Conservation (phyloP, 192 early-diverging fungal species). For the Kickxella alabastrina region DNA sequence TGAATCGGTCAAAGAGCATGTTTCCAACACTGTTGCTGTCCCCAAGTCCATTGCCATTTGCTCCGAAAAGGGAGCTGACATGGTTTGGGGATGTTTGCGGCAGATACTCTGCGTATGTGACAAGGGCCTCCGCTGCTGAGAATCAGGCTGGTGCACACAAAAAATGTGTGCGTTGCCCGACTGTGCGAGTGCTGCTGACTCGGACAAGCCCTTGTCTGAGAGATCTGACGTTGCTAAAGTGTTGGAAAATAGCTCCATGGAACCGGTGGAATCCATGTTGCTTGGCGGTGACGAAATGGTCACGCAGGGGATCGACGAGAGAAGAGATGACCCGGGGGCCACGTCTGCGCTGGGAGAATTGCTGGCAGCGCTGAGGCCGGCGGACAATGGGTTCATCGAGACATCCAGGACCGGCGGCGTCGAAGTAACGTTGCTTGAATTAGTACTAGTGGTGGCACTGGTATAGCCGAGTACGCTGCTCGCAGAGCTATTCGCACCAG, state of each 20-base stretch:
- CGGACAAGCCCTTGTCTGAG: conserved; percentile 54
- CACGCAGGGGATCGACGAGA: conserved; percentile 15
- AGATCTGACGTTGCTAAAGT: conserved; percentile 28
- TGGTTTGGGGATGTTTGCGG: conserved; percentile 32
- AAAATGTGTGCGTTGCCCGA: conserved; percentile 44
- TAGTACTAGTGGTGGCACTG: conserved; percentile 20
- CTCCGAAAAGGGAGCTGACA: conserved; percentile 24
- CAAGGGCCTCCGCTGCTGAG: conserved; percentile 55
- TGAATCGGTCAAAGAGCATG: conserved; percentile 47
- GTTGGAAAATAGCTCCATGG: conserved; percentile 32
- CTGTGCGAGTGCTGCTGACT: conserved; percentile 56
- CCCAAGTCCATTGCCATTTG: conserved; percentile 1
- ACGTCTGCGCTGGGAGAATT: neutral
- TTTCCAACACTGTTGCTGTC: conserved; percentile 27
- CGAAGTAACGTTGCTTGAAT: neutral
- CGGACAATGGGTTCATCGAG: conserved; percentile 7
- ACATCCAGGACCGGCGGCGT: neutral
- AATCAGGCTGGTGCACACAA: conserved; percentile 45
- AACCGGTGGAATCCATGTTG: conserved; percentile 12
- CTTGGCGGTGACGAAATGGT: conserved; percentile 24
- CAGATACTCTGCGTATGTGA: conserved; percentile 48
- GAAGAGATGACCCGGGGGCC: conserved; percentile 8
- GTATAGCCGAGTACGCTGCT: conserved; percentile 16
- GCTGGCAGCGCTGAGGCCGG: neutral
- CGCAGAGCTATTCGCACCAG: conserved; percentile 11